Conservation (phyloP, 331 rosid species). For the Cucumis variabilis region DNA sequence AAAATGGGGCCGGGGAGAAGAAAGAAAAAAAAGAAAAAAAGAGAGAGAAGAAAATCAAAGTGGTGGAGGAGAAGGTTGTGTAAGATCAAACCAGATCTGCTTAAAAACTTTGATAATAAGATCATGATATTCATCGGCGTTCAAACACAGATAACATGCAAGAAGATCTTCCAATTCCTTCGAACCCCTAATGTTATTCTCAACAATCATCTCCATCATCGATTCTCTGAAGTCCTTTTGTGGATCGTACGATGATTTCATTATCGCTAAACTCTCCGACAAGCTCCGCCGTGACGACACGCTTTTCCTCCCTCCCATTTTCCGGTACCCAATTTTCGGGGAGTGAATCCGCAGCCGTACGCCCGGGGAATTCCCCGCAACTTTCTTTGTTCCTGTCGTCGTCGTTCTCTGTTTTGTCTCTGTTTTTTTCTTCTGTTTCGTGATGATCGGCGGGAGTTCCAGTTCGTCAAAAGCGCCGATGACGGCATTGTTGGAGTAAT, state of each 20-base stretch:
- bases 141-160: constrained; percentile 87
- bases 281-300: constrained; percentile 45
- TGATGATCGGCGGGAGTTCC: constrained; percentile 74
- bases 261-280: constrained; percentile 74
- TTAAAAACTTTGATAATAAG: constrained; percentile 92
- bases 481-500: constrained; percentile 40
- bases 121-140: constrained; percentile 90
- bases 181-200: constrained; percentile 81
- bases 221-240: constrained; percentile 94
- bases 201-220: constrained; percentile 97
- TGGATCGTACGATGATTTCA: constrained; percentile 85
- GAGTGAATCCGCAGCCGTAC: constrained; percentile 69
- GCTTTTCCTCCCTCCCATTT: constrained; percentile 27
- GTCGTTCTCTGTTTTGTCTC: constrained; percentile 23
- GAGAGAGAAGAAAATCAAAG: not conserved
- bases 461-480: constrained; percentile 39
- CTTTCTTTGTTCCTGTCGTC: constrained; percentile 36
- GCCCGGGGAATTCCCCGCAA: constrained; percentile 65
- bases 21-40: too few species aligned
- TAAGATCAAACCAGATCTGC: constrained; percentile 96
- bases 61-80: constrained; percentile 29
- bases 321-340: constrained; percentile 51
- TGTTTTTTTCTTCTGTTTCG: constrained; percentile 43
- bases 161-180: constrained; percentile 98
- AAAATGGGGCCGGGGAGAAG: not conserved